Evolutionary conservation across 257 asterid species (phyloP).

Genomic region (Fraxinus excelsior): DNA sequence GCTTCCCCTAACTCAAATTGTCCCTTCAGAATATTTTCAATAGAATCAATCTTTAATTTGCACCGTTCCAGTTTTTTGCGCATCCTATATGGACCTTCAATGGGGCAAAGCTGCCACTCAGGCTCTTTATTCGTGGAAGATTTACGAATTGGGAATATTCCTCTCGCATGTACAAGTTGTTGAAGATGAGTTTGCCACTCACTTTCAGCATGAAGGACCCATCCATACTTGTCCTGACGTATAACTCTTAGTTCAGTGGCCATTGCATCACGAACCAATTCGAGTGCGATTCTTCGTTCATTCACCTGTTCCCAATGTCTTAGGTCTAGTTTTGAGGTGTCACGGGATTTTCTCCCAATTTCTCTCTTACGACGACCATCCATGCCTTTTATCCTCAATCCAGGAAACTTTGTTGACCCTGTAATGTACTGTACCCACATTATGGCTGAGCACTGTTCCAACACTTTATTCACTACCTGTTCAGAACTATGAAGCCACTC

Average conservation of each 20-base stretch:
- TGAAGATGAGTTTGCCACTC: conserved; percentile 98
- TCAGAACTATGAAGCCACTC: conserved; percentile 82
- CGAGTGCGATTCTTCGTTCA: conserved; percentile 94
- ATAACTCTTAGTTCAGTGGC: conserved; percentile 93
- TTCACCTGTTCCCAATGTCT: conserved; percentile 96
- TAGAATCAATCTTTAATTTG: conserved; percentile 69
- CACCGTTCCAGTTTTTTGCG: conserved; percentile 89
- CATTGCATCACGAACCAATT: conserved; percentile 91
- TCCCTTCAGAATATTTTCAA: conserved; percentile 70
- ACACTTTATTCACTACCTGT: conserved; percentile 63
- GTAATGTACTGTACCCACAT: conserved; percentile 96
- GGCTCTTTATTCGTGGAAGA: conserved; percentile 65
- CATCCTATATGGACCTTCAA: conserved; percentile 99
- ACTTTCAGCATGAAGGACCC: conserved; percentile 99
- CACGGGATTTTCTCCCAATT: conserved; percentile 72
- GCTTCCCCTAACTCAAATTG: conserved; percentile 62
- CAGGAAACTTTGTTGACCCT: conserved; percentile 92
- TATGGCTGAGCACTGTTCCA: conserved; percentile 86
- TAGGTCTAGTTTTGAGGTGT: conserved; percentile 64
- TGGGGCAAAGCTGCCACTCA: conserved; percentile 97
- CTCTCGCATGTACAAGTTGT: conserved; percentile 95
- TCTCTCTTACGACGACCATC: conserved; percentile 96
- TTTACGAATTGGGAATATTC: conserved; percentile 77
- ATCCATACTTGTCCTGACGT: conserved; percentile 99
- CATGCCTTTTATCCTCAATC: conserved; percentile 90